Base-by-base conservation (phyloP, 2,329 filamentous ascomycete species). In the Podosphaera fusca region DNA sequence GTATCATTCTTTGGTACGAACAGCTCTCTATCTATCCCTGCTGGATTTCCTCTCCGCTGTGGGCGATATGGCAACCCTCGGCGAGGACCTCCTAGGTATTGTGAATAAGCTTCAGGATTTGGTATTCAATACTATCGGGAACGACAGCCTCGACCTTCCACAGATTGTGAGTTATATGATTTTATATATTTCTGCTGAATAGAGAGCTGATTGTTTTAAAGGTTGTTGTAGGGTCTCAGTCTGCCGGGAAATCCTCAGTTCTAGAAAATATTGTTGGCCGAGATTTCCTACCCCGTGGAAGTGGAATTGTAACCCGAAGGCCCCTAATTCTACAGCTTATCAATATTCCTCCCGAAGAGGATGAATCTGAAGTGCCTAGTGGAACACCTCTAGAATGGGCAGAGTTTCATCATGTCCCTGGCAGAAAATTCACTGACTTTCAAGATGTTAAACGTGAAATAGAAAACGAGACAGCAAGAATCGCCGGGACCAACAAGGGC, bases 111-210 rank as follows among this genome's bases (percentile, higher is more conserved):
- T 98, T 67, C 92, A 98, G 72, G 92, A 96, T 72, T 74, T 98
- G 68, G 92, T 98, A 67, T 98, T 98, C 76, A 98, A 98, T 74
- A 98, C 92, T 64, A 98, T 98, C 71, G 92, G 92, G 72, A 96
- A 89, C 75, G 92, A 98, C 71, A 96, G 90, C 56, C 79, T 98
- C 60, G 92, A 98, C 72, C 75, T 98, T 58, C 92, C 92, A 59
- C 92, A 98, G 74, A 98, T 98, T 77, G 92, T 95, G 82, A 68
- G 81, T 49, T 42, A 54, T 47, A 74, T 59, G 57, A 47, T 65
- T 57, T 66, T 57, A 9, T 56, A 50, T 40, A 29, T 55, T 30
- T 45, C 55, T 40, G 10, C 10, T 21, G 58, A 58, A 54, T 56
- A 56, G 10, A 62, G 64, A 60, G 64, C 60, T 57, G 60, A 46